Evolutionary conservation across 345 rosid genomes (phyloP).

Genomic region (Triadica sebifera): DNA sequence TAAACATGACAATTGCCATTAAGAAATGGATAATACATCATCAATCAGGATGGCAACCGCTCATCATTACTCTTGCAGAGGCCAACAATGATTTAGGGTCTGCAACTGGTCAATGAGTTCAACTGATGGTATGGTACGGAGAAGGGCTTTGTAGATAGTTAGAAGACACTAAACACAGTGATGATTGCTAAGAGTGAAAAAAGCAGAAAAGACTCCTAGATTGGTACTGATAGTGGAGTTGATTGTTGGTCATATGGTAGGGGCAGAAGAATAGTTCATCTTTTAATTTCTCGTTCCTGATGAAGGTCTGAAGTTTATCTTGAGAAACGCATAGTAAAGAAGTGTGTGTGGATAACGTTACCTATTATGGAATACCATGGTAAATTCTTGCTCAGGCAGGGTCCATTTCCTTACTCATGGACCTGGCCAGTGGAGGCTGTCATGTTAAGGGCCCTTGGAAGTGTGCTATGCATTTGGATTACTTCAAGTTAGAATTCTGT

Average conservation of each 20-base stretch:
- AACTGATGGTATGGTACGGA: background rate
- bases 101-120: background rate
- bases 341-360: background rate
- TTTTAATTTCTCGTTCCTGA: background rate
- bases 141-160: constrained; percentile 7
- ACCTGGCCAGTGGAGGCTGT: background rate
- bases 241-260: background rate
- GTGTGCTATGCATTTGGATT: background rate
- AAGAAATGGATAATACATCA: constrained; percentile 73
- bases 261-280: background rate
- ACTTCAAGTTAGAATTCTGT: background rate
- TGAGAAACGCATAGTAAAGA: background rate
- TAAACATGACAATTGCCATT: constrained; percentile 50
- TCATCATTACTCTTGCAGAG: constrained; percentile 49
- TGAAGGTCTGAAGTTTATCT: background rate
- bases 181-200: background rate
- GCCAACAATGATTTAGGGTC: background rate
- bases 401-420: background rate
- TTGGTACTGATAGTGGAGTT: constrained; percentile 1
- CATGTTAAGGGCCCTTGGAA: background rate
- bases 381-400: background rate
- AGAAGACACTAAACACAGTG: background rate
- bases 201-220: background rate
- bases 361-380: background rate
- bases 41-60: constrained; percentile 79